A percentile compares a stretch with the other conserved stretches of the same genome.
Evolutionary conservation across 148 eudicot genomes (phyloP).

Genomic region (Chenopodium suecicum): DNA sequence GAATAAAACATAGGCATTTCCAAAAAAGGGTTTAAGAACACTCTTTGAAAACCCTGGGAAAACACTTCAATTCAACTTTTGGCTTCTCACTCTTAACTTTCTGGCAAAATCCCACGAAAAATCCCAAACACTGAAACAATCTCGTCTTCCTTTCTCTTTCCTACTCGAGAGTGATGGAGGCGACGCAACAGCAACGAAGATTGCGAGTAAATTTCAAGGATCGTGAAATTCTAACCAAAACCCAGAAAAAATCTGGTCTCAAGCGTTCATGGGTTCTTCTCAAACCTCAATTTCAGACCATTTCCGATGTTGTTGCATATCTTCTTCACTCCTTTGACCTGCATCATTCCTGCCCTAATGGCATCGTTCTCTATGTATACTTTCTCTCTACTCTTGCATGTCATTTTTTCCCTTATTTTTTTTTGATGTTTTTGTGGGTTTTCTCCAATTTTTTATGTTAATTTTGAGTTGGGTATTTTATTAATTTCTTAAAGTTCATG

Average conservation of each 20-base stretch:
- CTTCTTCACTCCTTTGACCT: slow-evolving; percentile 56
- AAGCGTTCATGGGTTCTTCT: slow-evolving; percentile 62
- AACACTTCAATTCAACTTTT: not conserved
- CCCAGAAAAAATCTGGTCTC: slow-evolving; percentile 61
- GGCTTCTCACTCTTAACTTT: not conserved
- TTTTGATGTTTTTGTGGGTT: slow-evolving; percentile 7
- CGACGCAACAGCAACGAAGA: slow-evolving; percentile 30
- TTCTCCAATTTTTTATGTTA: not conserved
- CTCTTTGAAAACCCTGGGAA: not conserved
- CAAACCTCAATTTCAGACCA: slow-evolving; percentile 48
- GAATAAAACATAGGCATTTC: too few relatives aligned
- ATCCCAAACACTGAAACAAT: not conserved
- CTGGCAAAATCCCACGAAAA: not conserved
- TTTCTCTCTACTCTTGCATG: slow-evolving; percentile 19
- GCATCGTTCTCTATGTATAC: slow-evolving; percentile 79
- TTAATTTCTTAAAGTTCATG: not conserved
- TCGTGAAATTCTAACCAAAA: slow-evolving; percentile 42
- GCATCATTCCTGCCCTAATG: slow-evolving; percentile 65
- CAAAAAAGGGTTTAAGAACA: not conserved
- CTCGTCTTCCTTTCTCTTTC: slow-evolving; percentile 1
- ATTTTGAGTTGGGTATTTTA: slow-evolving; percentile 3
- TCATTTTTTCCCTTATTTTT: slow-evolving; percentile 10
- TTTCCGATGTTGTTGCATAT: slow-evolving; percentile 51
- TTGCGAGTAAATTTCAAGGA: slow-evolving; percentile 57
- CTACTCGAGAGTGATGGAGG: slow-evolving; percentile 31